Percentiles rank a stretch among this genome's conserved stretches.
phyloP scores from a whole-genome alignment of 2,329 filamentous ascomycete species.

The Fusarium bactridioides region DNA sequence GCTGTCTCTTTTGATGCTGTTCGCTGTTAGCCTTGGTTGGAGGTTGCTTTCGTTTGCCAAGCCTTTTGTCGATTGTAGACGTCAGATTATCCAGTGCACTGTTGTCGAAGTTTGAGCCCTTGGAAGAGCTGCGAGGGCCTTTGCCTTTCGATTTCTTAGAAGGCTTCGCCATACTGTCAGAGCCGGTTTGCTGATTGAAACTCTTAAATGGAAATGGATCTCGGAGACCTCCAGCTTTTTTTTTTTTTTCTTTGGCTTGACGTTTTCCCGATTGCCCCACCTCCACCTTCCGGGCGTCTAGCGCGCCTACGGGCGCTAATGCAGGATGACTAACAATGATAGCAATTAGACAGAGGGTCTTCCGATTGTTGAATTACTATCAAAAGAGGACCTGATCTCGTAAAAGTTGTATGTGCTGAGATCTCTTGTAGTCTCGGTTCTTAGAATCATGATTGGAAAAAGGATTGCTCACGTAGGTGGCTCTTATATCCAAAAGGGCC shows the following conservation, averaged over 20 bases:
- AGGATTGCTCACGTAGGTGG: conserved; percentile 22
- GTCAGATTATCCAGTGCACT: conserved; percentile 62
- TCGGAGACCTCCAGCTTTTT: conserved; percentile 37
- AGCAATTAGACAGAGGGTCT: conserved; percentile 6
- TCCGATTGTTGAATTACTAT: conserved; percentile 11
- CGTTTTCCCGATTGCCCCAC: conserved; percentile 31
- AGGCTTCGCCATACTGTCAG: conserved; percentile 46
- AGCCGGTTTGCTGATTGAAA: conserved; percentile 18
- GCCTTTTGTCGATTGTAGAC: conserved; percentile 62
- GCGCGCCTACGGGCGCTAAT: conserved; percentile 28
- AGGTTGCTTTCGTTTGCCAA: conserved; percentile 57
- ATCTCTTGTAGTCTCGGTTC: not conserved
- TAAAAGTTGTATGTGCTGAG: not conserved
- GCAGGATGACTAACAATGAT: conserved; percentile 6
- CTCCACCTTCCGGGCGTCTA: conserved; percentile 29
- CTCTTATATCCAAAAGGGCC: conserved; percentile 5
- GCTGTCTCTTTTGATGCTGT: conserved; percentile 50
- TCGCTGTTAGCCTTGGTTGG: conserved; percentile 46
- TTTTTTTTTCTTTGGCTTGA: conserved; percentile 18
- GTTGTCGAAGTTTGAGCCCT: conserved; percentile 53
- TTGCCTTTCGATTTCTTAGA: conserved; percentile 51
- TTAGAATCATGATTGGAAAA: conserved; percentile 23
- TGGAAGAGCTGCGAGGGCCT: conserved; percentile 37
- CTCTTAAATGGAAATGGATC: conserved; percentile 21
- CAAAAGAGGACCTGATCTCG: not conserved